A percentile compares a stretch with the other conserved stretches of the same genome.
Conservation (phyloP, 208 protist species). For the Herpetomonas tarakana region DNA sequence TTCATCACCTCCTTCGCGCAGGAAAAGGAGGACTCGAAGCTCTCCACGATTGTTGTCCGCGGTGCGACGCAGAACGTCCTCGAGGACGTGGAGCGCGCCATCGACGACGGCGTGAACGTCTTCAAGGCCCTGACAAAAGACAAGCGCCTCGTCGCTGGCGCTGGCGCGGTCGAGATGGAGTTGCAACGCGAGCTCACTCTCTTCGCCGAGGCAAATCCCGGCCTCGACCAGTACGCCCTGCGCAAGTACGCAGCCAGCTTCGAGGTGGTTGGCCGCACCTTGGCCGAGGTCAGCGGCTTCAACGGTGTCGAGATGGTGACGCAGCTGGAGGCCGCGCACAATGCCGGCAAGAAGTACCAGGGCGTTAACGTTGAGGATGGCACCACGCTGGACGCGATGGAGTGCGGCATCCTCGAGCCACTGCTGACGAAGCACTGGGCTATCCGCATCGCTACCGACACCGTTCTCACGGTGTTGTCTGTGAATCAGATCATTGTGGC, state of each 20-base stretch:
- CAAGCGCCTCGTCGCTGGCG: conserved; percentile 96
- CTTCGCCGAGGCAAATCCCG: conserved; percentile 89
- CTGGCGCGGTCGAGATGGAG: conserved; percentile 98
- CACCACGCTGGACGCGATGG: conserved; percentile 74
- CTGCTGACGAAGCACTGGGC: conserved; percentile 93
- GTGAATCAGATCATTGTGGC: conserved; percentile 98
- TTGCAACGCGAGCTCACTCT: conserved; percentile 79
- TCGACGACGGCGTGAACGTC: conserved; percentile 98
- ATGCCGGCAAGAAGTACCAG: conserved; percentile 83
- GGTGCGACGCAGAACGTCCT: conserved; percentile 98
- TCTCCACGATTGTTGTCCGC: conserved; percentile 99
- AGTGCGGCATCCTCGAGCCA: conserved; percentile 93
- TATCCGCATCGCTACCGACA: conserved; percentile 95
- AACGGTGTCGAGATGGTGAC: conserved; percentile 96
- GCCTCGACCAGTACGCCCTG: conserved; percentile 99
- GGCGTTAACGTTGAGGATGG: conserved; percentile 94
- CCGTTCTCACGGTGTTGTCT: conserved; percentile 95
- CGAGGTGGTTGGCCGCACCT: conserved; percentile 96
- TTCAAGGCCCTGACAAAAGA: conserved; percentile 96
- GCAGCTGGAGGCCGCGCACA: conserved; percentile 95
- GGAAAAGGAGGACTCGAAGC: conserved; percentile 84
- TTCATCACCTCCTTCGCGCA: conserved; percentile 96
- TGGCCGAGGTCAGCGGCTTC: conserved; percentile 98
- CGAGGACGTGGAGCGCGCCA: conserved; percentile 96
- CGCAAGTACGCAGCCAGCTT: conserved; percentile 97